Conservation (phyloP, 2,329 filamentous ascomycete species). For the Chaetothyriales sp. region DNA sequence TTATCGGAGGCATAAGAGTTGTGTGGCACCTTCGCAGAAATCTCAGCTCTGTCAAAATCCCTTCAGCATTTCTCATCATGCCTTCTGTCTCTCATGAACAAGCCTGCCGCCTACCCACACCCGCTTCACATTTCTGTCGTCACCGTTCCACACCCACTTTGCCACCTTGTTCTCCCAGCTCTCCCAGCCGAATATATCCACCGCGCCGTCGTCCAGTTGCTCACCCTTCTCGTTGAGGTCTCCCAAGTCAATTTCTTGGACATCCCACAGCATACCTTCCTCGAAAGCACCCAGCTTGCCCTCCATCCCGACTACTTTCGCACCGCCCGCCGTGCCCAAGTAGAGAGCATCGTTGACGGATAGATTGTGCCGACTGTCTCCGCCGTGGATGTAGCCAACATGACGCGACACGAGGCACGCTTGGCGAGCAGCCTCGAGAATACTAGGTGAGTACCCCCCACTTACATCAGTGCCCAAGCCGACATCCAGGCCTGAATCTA, state of each 20-base stretch:
- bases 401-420: slow-evolving; percentile 64
- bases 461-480: slow-evolving; percentile 85
- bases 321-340: slow-evolving; percentile 78
- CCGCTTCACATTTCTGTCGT: slow-evolving; percentile 75
- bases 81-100: slow-evolving; percentile 47
- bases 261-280: slow-evolving; percentile 80
- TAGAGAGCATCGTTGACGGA: slow-evolving; percentile 74
- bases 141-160: slow-evolving; percentile 90
- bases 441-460: slow-evolving; percentile 69
- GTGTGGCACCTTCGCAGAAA: too few species aligned
- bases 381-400: slow-evolving; percentile 40
- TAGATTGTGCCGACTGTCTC: slow-evolving; percentile 19
- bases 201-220: slow-evolving; percentile 42
- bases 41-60: too few species aligned
- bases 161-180: slow-evolving; percentile 71
- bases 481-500: slow-evolving; percentile 62
- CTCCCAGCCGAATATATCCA: slow-evolving; percentile 88
- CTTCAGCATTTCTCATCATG: neutral
- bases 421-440: slow-evolving; percentile 72
- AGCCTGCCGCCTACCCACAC: slow-evolving; percentile 82
- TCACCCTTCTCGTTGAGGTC: slow-evolving; percentile 16
- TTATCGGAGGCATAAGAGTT: too few species aligned
- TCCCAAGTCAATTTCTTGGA: slow-evolving; percentile 61
- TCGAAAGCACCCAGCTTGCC: slow-evolving; percentile 67
- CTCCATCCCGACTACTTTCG: slow-evolving; percentile 61